Evolutionary conservation across 106 monocot genomes (phyloP).

Genomic region (Dendrobium huoshanense): DNA sequence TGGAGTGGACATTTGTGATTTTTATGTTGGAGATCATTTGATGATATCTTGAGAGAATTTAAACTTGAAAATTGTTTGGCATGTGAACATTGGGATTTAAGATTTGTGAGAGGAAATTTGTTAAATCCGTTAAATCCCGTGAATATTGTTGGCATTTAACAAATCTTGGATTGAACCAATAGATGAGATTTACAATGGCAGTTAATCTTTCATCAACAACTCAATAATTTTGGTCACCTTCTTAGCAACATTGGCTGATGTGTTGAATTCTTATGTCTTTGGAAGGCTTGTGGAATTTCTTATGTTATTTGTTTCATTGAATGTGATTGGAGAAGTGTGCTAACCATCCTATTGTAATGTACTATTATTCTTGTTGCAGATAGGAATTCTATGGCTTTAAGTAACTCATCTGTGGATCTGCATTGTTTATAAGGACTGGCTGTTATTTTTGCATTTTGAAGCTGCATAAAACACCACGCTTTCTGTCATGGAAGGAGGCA

Average conservation of each 20-base stretch:
- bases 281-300: neutral
- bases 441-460: neutral
- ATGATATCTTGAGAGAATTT: neutral
- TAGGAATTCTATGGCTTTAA: neutral
- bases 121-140: too few relatives aligned
- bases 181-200: neutral
- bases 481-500: slow-evolving; percentile 16
- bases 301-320: neutral
- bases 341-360: neutral
- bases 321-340: neutral
- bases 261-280: neutral
- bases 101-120: neutral
- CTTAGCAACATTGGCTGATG: neutral
- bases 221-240: too few relatives aligned
- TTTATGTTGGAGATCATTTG: neutral
- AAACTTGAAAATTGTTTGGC: too few relatives aligned
- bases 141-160: neutral
- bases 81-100: neutral
- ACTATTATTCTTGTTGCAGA: neutral
- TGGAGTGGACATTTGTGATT: neutral
- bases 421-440: slow-evolving; percentile 12
- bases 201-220: neutral
- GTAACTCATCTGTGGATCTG: slow-evolving; percentile 6
- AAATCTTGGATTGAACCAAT: neutral
- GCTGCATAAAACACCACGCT: neutral